These are phyloP conservation scores for Neofusicoccum cordaticola DNA, from an alignment of 2,329 filamentous ascomycete genomes.

Conservation along the genomic window DNA sequence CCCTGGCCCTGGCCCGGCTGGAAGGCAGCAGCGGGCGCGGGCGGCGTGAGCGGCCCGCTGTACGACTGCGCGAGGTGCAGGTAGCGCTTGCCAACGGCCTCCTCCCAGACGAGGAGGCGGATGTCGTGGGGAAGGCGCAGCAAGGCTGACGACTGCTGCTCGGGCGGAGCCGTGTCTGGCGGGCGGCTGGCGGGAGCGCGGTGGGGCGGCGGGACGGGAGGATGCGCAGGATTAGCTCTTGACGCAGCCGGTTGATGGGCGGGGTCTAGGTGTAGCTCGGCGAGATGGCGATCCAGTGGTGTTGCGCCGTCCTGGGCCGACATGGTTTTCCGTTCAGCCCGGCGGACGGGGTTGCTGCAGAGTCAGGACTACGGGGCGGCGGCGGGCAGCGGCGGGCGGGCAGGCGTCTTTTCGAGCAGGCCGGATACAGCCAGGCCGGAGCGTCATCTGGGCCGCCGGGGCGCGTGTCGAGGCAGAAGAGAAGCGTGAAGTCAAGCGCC, in stretches of 20 bases:
- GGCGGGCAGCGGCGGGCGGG: not conserved
- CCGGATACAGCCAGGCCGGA: not conserved
- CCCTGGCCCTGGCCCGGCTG: not conserved
- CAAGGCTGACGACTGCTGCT: conserved; percentile 1
- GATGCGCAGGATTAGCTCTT: not conserved
- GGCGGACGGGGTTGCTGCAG: not conserved
- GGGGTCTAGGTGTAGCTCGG: not conserved
- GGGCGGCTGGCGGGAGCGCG: not conserved
- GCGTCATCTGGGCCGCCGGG: not conserved
- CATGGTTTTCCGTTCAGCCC: not conserved
- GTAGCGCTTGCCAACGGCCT: conserved; percentile 2
- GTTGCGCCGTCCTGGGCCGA: conserved; percentile 7
- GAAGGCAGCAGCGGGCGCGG: not conserved
- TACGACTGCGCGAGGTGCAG: conserved; percentile 2
- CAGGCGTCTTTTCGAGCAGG: not conserved
- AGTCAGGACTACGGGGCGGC: not conserved
- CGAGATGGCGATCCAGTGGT: conserved; percentile 6
- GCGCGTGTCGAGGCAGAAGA: not conserved
- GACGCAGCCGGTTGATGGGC: not conserved
- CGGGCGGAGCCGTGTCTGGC: not conserved
- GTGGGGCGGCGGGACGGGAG: not conserved
- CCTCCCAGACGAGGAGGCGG: conserved; percentile 12
- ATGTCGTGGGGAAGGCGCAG: conserved; percentile 8
- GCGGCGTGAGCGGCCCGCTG: not conserved
- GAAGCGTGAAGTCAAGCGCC: conserved; percentile 7